Evolutionary conservation across 495 filamentous ascomycete genomes (phyloP).

Genomic region (Opeltia flavorubescens): DNA sequence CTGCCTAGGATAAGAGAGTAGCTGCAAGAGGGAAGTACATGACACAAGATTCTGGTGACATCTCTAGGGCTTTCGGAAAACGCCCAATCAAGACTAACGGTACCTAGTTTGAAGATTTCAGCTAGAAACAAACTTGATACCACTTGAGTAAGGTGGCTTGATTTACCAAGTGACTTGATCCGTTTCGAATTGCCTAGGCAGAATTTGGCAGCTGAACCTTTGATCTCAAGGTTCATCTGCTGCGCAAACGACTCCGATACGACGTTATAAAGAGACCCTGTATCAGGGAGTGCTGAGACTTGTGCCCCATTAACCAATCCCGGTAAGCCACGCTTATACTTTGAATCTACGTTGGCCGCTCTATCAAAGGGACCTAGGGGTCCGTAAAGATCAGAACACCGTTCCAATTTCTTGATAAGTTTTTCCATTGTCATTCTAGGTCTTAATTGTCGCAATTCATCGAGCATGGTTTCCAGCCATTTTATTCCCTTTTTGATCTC

Average conservation of each 20-base stretch:
- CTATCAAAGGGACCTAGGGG: too few species aligned
- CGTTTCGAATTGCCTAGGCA: background rate
- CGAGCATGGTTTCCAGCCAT: too few species aligned
- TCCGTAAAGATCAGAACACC: too few species aligned
- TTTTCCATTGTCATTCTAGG: too few species aligned
- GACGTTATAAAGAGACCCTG: conserved; percentile 6
- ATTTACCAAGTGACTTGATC: conserved; percentile 4
- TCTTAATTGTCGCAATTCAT: too few species aligned
- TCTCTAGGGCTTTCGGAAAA: conserved; percentile 8
- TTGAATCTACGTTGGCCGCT: too few species aligned
- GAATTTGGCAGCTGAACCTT: background rate
- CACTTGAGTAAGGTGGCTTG: background rate
- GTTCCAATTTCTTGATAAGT: too few species aligned
- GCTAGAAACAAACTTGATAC: background rate
- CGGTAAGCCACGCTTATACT: conserved; percentile 4
- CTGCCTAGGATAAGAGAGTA: conserved; percentile 10
- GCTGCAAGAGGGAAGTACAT: conserved; percentile 7
- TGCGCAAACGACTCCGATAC: conserved; percentile 1
- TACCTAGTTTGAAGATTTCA: background rate
- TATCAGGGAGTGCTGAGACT: conserved; percentile 6
- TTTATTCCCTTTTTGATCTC: too few species aligned
- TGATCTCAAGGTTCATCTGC: background rate
- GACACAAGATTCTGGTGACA: conserved; percentile 4
- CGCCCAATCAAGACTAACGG: conserved; percentile 2
- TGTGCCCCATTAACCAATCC: conserved; percentile 3